Evolutionary conservation across 2,329 filamentous ascomycete species (phyloP).

Genomic region (Emmonsia crescens): DNA sequence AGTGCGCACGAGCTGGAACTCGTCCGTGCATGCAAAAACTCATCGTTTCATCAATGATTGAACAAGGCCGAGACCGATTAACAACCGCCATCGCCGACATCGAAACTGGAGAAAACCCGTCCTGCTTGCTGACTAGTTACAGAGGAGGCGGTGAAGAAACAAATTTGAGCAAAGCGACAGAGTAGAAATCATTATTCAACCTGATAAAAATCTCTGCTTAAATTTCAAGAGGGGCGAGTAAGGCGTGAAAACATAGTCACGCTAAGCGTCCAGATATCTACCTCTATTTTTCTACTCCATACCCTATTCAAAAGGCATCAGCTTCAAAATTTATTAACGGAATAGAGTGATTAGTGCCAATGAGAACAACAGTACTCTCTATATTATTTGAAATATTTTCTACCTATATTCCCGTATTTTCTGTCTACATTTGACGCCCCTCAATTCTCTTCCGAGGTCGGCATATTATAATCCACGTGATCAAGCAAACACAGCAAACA

Average conservation of each 20-base stretch:
- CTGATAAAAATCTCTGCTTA: not conserved
- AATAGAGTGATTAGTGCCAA: too few relatives aligned
- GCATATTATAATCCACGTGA: not conserved
- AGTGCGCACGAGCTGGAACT: not conserved
- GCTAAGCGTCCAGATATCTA: too few relatives aligned
- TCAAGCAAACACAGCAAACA: constrained; percentile 8
- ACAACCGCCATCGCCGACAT: not conserved
- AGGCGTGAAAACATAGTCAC: too few relatives aligned
- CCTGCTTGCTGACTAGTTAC: not conserved
- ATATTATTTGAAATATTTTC: too few relatives aligned
- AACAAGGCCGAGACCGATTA: not conserved
- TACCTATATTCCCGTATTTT: too few relatives aligned
- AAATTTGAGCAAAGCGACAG: not conserved
- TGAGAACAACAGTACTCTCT: too few relatives aligned
- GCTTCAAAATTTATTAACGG: too few relatives aligned
- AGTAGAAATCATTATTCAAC: too few relatives aligned
- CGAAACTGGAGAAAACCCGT: not conserved
- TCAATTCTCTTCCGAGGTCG: too few relatives aligned
- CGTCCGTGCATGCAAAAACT: not conserved
- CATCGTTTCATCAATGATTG: not conserved
- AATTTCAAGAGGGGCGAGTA: not conserved
- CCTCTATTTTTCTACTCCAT: too few relatives aligned
- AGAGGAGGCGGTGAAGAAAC: not conserved
- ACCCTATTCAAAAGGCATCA: too few relatives aligned
- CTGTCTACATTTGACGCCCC: too few relatives aligned